Evolutionary conservation across 2,329 filamentous ascomycete species (phyloP).

Genomic region (Colletotrichum phormii): DNA sequence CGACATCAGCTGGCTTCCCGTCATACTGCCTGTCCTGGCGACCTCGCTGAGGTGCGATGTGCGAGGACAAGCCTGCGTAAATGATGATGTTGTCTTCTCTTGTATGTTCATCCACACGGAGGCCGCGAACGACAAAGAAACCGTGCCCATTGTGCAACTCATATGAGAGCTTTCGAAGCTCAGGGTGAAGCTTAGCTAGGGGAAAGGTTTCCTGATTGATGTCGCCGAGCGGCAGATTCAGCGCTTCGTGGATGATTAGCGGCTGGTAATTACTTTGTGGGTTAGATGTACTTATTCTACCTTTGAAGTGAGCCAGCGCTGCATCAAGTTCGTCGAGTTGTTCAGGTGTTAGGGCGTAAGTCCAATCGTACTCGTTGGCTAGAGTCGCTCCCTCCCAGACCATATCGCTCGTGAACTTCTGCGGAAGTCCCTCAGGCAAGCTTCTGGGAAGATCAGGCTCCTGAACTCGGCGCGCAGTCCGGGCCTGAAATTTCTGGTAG

Average conservation of each 20-base stretch:
- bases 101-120: conserved; percentile 63
- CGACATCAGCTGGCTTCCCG: conserved; percentile 60
- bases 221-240: conserved; percentile 50
- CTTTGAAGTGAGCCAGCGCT: conserved; percentile 32
- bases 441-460: conserved; percentile 51
- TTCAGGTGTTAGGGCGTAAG: conserved; percentile 56
- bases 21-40: conserved; percentile 61
- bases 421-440: conserved; percentile 63
- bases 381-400: conserved; percentile 69
- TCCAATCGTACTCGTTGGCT: conserved; percentile 62
- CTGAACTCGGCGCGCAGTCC: conserved; percentile 56
- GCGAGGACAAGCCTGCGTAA: conserved; percentile 69
- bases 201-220: conserved; percentile 66
- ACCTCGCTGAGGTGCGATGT: conserved; percentile 66
- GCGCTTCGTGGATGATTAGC: neutral
- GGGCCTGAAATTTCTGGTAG: conserved; percentile 62
- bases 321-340: conserved; percentile 62
- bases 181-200: conserved; percentile 60
- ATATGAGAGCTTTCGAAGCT: conserved; percentile 62
- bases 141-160: conserved; percentile 69
- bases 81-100: conserved; percentile 69
- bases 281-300: neutral
- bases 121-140: conserved; percentile 71
- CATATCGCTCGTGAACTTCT: conserved; percentile 58
- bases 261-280: too few relatives aligned